phyloP scores from a whole-genome alignment of 306 rosid genomes.

The Cucumis melo region DNA sequence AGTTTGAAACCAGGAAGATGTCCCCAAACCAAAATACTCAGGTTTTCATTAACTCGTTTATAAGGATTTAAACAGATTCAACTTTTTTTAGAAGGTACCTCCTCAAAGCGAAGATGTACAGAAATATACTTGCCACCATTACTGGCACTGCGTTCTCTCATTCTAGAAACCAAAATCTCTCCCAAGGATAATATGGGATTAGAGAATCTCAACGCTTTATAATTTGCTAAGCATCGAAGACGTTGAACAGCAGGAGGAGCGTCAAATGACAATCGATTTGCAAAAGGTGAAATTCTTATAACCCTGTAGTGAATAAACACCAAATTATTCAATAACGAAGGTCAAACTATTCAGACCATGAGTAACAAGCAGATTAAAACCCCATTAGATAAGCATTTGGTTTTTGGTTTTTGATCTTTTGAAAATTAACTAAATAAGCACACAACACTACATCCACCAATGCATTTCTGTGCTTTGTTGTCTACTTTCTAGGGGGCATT shows the following conservation, averaged over 20 bases:
- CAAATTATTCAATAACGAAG: not conserved
- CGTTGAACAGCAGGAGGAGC: constrained; percentile 91
- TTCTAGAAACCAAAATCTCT: constrained; percentile 69
- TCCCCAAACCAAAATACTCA: not conserved
- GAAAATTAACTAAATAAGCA: too few species aligned
- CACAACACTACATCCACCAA: not conserved
- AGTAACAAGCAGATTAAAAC: too few species aligned
- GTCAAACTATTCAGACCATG: not conserved
- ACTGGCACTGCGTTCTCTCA: constrained; percentile 68
- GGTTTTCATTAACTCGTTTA: not conserved
- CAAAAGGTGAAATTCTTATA: constrained; percentile 93
- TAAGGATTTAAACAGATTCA: constrained; percentile 3
- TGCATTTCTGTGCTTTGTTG: not conserved
- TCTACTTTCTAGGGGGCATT: not conserved
- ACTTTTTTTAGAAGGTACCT: constrained; percentile 35
- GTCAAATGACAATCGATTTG: constrained; percentile 84
- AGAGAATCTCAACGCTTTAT: constrained; percentile 70
- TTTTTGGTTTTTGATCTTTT: not conserved
- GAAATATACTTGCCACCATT: constrained; percentile 88
- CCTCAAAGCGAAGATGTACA: constrained; percentile 96
- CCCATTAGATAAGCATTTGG: not conserved
- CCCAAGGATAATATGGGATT: constrained; percentile 52
- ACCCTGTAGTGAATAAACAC: constrained; percentile 35
- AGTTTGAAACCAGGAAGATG: not conserved
- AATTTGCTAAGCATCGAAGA: constrained; percentile 89